Evolutionary conservation across 2,329 filamentous ascomycete species (phyloP).

Genomic region (Neonectria neomacrospora): DNA sequence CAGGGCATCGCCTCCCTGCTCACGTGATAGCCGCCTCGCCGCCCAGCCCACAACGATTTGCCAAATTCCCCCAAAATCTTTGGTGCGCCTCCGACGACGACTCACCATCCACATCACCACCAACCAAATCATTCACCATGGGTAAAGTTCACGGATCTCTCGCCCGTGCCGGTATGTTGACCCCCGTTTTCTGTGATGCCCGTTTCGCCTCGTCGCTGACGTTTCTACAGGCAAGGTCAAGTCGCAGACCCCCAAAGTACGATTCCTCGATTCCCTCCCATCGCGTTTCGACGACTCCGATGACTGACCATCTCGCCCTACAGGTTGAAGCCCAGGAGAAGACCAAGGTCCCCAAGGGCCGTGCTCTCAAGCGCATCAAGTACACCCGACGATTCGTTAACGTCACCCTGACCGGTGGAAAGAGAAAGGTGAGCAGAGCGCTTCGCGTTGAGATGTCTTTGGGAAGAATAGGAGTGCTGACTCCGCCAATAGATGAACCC

Average conservation of each 20-base stretch:
- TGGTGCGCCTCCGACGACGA: constrained; percentile 42
- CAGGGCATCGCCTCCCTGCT: constrained; percentile 48
- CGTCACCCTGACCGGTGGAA: constrained; percentile 96
- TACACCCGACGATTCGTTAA: constrained; percentile 99
- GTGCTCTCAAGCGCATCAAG: constrained; percentile 94
- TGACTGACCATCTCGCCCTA: constrained; percentile 46
- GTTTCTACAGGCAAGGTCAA: constrained; percentile 95
- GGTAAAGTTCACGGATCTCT: constrained; percentile 95
- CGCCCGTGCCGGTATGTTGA: constrained; percentile 76
- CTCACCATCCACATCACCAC: constrained; percentile 52
- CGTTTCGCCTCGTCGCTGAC: constrained; percentile 44
- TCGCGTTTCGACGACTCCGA: constrained; percentile 41
- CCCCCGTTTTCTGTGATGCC: constrained; percentile 23
- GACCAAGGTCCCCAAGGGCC: constrained; percentile 96
- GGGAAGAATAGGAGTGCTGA: constrained; percentile 37
- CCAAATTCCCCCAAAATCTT: constrained; percentile 53
- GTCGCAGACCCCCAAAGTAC: constrained; percentile 92
- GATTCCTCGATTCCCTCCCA: constrained; percentile 48
- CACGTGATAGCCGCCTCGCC: constrained; percentile 51
- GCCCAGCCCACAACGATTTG: constrained; percentile 54
- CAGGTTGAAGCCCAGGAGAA: constrained; percentile 93
- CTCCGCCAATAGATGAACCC: constrained; percentile 78
- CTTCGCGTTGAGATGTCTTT: background rate
- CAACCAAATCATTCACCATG: constrained; percentile 69
- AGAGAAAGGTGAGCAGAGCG: constrained; percentile 83